Evolutionary conservation across 345 rosid species (phyloP).

Genomic region (Acer yangbiense): DNA sequence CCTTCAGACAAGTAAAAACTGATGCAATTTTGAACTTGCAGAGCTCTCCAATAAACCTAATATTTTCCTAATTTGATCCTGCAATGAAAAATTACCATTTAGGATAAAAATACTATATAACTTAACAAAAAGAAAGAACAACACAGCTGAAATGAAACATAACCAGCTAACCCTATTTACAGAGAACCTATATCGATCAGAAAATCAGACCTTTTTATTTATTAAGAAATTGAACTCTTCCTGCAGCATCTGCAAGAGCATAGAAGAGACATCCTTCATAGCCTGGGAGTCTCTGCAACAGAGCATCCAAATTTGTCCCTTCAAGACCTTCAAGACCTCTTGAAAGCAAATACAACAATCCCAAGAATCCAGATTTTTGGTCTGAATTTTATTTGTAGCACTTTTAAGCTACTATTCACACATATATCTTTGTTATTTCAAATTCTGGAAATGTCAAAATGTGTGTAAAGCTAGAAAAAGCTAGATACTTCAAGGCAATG

Average conservation of each 20-base stretch:
- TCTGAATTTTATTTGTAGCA: not conserved
- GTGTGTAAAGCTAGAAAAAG: not conserved
- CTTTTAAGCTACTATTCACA: not conserved
- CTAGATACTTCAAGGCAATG: not conserved
- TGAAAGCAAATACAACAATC: no score
- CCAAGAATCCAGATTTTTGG: not conserved
- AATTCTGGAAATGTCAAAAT: not conserved
- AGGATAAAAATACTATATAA: not conserved
- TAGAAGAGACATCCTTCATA: slow-evolving; percentile 19
- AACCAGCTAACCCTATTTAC: slow-evolving; percentile 12
- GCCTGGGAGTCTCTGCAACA: slow-evolving; percentile 93
- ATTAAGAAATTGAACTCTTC: slow-evolving; percentile 96
- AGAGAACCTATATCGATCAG: not conserved
- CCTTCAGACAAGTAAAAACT: slow-evolving; percentile 94
- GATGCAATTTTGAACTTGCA: slow-evolving; percentile 93
- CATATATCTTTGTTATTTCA: not conserved
- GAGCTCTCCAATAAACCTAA: slow-evolving; percentile 96
- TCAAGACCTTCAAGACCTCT: slow-evolving; percentile 67
- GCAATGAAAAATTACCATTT: slow-evolving; percentile 35
- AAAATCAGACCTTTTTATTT: slow-evolving; percentile 74
- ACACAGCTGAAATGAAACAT: slow-evolving; percentile 10
- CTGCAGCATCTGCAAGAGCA: slow-evolving; percentile 93
- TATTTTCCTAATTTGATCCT: slow-evolving; percentile 99
- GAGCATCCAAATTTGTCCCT: slow-evolving; percentile 89
- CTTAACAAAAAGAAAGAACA: slow-evolving; percentile 15